Conservation (phyloP, 2,329 filamentous ascomycete species). For the Pseudogymnoascus sp. region DNA sequence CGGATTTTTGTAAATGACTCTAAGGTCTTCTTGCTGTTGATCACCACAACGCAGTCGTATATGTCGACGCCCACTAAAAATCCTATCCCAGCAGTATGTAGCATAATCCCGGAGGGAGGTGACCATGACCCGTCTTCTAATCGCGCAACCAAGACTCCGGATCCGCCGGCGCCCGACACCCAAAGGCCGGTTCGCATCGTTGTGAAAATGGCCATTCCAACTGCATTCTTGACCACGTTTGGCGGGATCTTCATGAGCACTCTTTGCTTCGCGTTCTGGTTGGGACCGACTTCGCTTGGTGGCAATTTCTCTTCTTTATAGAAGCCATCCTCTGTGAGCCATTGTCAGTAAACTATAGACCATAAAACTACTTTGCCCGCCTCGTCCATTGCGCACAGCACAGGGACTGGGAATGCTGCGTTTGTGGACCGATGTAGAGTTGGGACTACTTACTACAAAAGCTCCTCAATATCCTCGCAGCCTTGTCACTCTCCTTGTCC, state of each 20-base stretch:
- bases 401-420: slow-evolving; percentile 18
- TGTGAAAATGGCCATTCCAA: slow-evolving; percentile 87
- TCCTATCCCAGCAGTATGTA: slow-evolving; percentile 81
- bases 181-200: slow-evolving; percentile 91
- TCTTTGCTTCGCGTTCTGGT: slow-evolving; percentile 42
- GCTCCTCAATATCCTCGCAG: slow-evolving; percentile 77
- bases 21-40: slow-evolving; percentile 77
- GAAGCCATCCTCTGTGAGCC: slow-evolving; percentile 53
- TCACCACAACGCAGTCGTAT: slow-evolving; percentile 90
- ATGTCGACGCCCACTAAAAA: slow-evolving; percentile 90
- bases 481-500: slow-evolving; percentile 86
- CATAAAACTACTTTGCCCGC: background rate
- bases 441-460: slow-evolving; percentile 66
- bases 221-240: slow-evolving; percentile 78
- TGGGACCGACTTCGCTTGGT: slow-evolving; percentile 29
- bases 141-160: slow-evolving; percentile 75
- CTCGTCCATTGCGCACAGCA: background rate
- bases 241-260: slow-evolving; percentile 70
- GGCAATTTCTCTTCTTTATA: slow-evolving; percentile 46
- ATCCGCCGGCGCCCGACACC: slow-evolving; percentile 84
- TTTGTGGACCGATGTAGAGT: slow-evolving; percentile 22
- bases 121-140: slow-evolving; percentile 86
- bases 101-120: slow-evolving; percentile 79
- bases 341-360: background rate
- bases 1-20: slow-evolving; percentile 75